A percentile compares a stretch with the other conserved stretches of the same genome.
Conservation (phyloP, 2,329 filamentous ascomycete species). For the Alternaria gansuensis region DNA sequence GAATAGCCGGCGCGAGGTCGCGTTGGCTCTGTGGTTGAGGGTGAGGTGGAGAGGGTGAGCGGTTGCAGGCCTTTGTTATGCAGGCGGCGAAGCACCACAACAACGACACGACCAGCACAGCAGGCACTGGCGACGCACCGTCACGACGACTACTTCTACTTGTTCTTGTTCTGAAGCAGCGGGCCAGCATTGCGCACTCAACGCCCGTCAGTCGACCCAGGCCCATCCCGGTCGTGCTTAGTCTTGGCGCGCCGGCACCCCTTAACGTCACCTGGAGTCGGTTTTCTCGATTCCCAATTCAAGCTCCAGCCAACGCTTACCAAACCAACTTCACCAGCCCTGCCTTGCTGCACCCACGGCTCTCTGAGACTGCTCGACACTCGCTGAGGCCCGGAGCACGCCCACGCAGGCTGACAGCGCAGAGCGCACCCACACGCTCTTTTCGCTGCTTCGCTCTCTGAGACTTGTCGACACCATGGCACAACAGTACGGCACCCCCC, state of each 20-base stretch:
- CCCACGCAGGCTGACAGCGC: conserved; percentile 16
- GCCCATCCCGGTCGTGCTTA: conserved; percentile 22
- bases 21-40: conserved; percentile 7
- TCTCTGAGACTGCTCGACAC: conserved; percentile 10
- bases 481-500: conserved; percentile 43
- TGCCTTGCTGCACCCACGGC: conserved; percentile 1
- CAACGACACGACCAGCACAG: conserved; percentile 3
- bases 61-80: conserved; percentile 16
- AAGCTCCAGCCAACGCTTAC: conserved; percentile 25
- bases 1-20: conserved; percentile 7
- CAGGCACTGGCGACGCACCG: background rate
- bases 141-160: background rate
- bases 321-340: conserved; percentile 1
- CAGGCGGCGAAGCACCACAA: conserved; percentile 13
- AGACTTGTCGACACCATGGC: conserved; percentile 41
- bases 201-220: conserved; percentile 21
- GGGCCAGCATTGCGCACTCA: conserved; percentile 23
- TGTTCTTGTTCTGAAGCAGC: conserved; percentile 8
- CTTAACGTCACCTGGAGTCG: conserved; percentile 30
- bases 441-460: conserved; percentile 27
- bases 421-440: conserved; percentile 29
- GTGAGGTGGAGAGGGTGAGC: conserved; percentile 3
- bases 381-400: conserved; percentile 14
- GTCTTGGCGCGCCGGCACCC: conserved; percentile 27
- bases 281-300: conserved; percentile 28